Conservation (phyloP, 202 grass and related monocot species). For the Setaria viridis region DNA sequence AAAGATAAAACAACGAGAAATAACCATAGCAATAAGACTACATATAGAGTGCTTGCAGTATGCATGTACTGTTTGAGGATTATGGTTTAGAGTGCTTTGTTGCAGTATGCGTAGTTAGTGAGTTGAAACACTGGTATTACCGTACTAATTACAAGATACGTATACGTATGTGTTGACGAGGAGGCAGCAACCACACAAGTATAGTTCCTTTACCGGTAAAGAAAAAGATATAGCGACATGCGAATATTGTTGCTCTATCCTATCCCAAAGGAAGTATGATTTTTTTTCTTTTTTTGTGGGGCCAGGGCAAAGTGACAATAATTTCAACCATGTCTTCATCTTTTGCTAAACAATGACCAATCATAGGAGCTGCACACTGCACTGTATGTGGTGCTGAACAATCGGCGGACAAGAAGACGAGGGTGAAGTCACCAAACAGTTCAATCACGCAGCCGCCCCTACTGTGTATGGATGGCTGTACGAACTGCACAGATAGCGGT, state of each 20-base stretch:
- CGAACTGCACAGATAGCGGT: not conserved
- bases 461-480: not conserved
- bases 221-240: not conserved
- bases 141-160: too few relatives aligned
- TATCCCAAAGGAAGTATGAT: not conserved
- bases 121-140: too few relatives aligned
- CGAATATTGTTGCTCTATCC: not conserved
- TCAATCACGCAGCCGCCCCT: not conserved
- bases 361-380: not conserved
- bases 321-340: not conserved
- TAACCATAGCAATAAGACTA: not conserved
- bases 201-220: too few relatives aligned
- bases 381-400: not conserved
- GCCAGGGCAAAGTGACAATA: too few relatives aligned
- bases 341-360: constrained; percentile 7
- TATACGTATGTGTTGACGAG: too few relatives aligned
- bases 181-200: too few relatives aligned
- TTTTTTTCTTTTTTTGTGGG: not conserved
- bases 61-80: too few relatives aligned
- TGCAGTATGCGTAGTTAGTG: too few relatives aligned
- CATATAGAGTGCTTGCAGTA: not conserved
- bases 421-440: constrained; percentile 10
- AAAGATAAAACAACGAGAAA: not conserved
- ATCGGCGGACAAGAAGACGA: constrained; percentile 23
- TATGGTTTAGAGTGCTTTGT: too few relatives aligned